Evolutionary conservation across 176 grass and related monocot species (phyloP), one percentile per base, ranked within the genome.

Genomic region (Bothriochloa decipiens): DNA sequence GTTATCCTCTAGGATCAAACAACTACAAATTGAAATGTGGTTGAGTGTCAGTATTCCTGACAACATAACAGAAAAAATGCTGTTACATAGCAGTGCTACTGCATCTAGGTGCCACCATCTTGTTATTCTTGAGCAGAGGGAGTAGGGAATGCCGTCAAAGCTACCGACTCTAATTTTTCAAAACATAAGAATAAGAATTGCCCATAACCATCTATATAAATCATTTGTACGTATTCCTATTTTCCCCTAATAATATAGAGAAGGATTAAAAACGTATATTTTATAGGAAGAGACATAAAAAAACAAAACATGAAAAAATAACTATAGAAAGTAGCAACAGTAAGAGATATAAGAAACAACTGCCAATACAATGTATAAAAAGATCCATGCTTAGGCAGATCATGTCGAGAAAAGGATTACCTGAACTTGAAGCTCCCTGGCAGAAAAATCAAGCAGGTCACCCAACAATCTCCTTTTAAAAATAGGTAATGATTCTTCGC

Each of bases 371-470:
- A 33, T 70, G 74, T 36, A 65, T 42, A 90, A 65, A 86, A 84
- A 62, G 11, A 61, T 37, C 9, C 42, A 36, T 60, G 42, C 61
- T 32, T 43, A 27, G 43, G 60, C 35, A 83, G 60, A 74, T 28
- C 47, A 66, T 70, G 17, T 76, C 6, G 0, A 89, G 70, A 74
- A 87, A 79, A 86, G 55, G 60, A 72, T 49, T 61, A 95, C 96
- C 93, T 98, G 96, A 82, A 98, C 92, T 81, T 95, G 96, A 87
- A 98, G 91, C 86, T 98, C 96, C 83, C 91, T 93, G 75, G 96
- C 74, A 86, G 91, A 87, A 90, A 98, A 98, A 94, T 98, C 96
- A 87, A 98, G 91, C 77, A 98, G 85, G 68, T 85, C 86, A 33
- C 89, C 70, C 49, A 98, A 64, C 77, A 98, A 87, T 83, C 96